Percentiles rank a stretch among this genome's conserved stretches.
Evolutionary conservation across 345 rosid species (phyloP).

Genomic region (Rhodamnia rubescens): DNA sequence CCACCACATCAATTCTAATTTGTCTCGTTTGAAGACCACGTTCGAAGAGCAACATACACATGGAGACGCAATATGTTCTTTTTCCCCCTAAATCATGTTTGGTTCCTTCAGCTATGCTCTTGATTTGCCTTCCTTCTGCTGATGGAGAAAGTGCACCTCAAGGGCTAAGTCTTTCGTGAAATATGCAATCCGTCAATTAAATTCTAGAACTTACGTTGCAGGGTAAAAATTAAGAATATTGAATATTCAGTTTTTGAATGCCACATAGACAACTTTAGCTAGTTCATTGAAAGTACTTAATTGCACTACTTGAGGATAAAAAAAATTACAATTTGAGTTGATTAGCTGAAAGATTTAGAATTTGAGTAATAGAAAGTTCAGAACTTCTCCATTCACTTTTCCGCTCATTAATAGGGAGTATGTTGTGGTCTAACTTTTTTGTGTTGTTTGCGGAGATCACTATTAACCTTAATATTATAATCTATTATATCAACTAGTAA

Average conservation of each 20-base stretch:
- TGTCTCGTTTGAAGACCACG: background rate
- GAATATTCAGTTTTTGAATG: background rate
- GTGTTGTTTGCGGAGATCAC: no score
- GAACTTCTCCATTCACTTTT: background rate
- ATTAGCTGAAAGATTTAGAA: background rate
- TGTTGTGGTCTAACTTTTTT: no score
- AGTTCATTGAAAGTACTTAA: rapidly evolving
- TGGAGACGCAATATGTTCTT: background rate
- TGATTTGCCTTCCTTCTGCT: background rate
- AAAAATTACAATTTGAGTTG: background rate
- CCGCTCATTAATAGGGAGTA: background rate
- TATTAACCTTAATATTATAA: background rate
- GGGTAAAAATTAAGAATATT: background rate
- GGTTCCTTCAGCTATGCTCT: background rate
- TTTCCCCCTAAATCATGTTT: background rate
- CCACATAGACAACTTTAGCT: background rate
- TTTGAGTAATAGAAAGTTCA: background rate
- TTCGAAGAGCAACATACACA: background rate
- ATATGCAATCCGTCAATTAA: background rate
- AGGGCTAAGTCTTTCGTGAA: background rate
- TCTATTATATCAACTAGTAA: background rate
- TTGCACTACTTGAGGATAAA: background rate
- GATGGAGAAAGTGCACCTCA: background rate
- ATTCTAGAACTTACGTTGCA: background rate
- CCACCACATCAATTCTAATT: background rate